Evolutionary conservation across 1,284 basidiomycete genomes (phyloP), one percentile per base, ranked within the genome.

Genomic region (Peniophora sp.): DNA sequence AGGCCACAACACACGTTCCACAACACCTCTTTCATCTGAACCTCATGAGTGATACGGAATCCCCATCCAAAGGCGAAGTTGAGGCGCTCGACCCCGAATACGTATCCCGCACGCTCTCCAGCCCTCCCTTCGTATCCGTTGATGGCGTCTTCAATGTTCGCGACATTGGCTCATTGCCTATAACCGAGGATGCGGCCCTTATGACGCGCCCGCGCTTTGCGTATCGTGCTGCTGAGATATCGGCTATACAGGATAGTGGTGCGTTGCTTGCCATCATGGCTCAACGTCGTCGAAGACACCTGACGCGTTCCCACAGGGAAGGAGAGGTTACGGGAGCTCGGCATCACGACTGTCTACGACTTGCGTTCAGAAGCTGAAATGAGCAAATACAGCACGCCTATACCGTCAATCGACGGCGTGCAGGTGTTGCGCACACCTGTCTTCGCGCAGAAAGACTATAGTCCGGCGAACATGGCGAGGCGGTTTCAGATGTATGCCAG

Each of bases 391-490:
- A 72, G 78, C 51, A 67, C 78, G 3, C 82, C 83, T 20, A 68
- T 75, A 52, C 87, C 86, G 35, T 56, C 65, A 12, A 80, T 89
- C 49, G 73, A 79, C 32, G 83, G 77, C 8, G 71, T 87, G 18
- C 70, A 79, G 45, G 64, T 88, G 51, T 44, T 79, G 17, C 78
- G 74, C 52, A 65, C 70, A 15, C 85, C 87, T 1, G 83, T 88
- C 35, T 89, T 89, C 60, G 69, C 76, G 58, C 78, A 67, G 41
- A 82, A 83, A 58, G 87, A 89, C 62, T 89, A 89, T 62, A 87
- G 84, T 58, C 86, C 87, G 23, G 83, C 88, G 65, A 79, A 76
- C 66, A 86, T 88, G 79, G 82, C 87, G 56, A 83, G 85, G 63
- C 76, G 81, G 57, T 88, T 81, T 57, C 76, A 83, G 55, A 64